These are phyloP conservation scores for Annona cherimola DNA, from an alignment of 164 flowering plant genomes.

Conservation along the genomic window DNA sequence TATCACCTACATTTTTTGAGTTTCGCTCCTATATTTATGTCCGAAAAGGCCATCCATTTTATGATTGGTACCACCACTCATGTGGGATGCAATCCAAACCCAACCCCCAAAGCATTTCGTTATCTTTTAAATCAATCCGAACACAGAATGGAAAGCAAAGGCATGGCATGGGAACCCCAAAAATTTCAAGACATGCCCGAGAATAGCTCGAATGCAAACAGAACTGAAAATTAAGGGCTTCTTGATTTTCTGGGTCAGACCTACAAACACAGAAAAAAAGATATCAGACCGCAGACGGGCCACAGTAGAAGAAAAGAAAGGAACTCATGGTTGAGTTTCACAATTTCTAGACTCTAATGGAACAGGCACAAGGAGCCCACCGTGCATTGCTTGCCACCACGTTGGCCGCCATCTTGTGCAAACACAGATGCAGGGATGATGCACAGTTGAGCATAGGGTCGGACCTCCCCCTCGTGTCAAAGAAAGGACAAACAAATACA, in stretches of 20 bases:
- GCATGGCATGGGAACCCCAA: not conserved
- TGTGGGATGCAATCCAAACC: no score
- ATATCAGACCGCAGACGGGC: not conserved
- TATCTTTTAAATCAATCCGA: no score
- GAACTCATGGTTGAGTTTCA: not conserved
- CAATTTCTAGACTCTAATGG: not conserved
- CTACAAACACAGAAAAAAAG: not conserved
- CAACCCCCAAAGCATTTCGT: no score
- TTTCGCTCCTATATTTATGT: no score
- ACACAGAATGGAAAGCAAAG: not conserved
- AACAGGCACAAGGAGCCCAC: slow-evolving; percentile 1
- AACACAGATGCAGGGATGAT: slow-evolving; percentile 4
- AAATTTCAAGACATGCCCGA: not conserved
- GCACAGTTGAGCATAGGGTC: slow-evolving; percentile 19
- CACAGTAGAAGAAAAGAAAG: not conserved
- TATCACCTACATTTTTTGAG: no score
- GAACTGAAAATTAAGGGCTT: not conserved
- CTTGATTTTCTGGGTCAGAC: not conserved
- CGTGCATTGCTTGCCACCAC: slow-evolving; percentile 2
- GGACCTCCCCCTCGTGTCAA: slow-evolving; percentile 19
- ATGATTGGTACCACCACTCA: no score
- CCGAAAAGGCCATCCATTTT: no score
- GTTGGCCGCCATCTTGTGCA: not conserved
- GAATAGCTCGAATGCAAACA: not conserved
- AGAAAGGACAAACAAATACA: slow-evolving; percentile 8